Evolutionary conservation across 495 filamentous ascomycete species (phyloP).

Genomic region (Podospora pseudocomata): DNA sequence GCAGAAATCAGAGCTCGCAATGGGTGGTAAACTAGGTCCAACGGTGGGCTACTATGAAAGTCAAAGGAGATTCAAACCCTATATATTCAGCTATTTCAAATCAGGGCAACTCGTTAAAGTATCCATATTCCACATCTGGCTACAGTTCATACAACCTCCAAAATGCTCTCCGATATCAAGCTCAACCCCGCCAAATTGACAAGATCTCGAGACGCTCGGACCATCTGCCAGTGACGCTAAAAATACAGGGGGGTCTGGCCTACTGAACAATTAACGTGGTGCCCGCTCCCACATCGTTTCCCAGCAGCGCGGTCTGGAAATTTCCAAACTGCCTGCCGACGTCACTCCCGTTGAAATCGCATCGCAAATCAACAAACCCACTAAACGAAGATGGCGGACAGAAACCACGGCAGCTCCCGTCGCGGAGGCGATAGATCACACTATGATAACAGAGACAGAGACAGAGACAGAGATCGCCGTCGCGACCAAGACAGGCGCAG

Average conservation of each 20-base stretch:
- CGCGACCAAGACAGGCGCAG: conserved; percentile 26
- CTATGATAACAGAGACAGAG: conserved; percentile 14
- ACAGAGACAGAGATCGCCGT: conserved; percentile 22
- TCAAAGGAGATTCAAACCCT: too few relatives aligned
- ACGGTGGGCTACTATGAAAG: too few relatives aligned
- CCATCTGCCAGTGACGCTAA: background rate
- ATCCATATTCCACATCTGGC: too few relatives aligned
- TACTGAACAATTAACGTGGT: background rate
- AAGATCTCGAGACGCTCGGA: background rate
- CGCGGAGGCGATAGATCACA: conserved; percentile 27
- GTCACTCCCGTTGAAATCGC: conserved; percentile 14
- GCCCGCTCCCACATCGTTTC: conserved; percentile 16
- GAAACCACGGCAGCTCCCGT: conserved; percentile 22
- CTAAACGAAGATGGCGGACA: conserved; percentile 28
- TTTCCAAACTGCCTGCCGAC: conserved; percentile 16
- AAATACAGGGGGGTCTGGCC: conserved; percentile 5
- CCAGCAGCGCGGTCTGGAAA: conserved; percentile 16
- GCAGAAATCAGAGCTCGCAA: background rate
- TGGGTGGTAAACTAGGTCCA: background rate
- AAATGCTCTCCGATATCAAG: background rate
- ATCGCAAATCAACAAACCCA: conserved; percentile 3
- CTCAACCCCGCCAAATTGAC: background rate
- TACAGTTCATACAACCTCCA: too few relatives aligned
- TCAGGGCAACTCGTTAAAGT: background rate
- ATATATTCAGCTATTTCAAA: background rate